A percentile compares a stretch with the other conserved stretches of the same genome.
These are phyloP conservation scores for Baorangia bicolor DNA, from an alignment of 768 basidiomycete genomes.

Conservation along the genomic window DNA sequence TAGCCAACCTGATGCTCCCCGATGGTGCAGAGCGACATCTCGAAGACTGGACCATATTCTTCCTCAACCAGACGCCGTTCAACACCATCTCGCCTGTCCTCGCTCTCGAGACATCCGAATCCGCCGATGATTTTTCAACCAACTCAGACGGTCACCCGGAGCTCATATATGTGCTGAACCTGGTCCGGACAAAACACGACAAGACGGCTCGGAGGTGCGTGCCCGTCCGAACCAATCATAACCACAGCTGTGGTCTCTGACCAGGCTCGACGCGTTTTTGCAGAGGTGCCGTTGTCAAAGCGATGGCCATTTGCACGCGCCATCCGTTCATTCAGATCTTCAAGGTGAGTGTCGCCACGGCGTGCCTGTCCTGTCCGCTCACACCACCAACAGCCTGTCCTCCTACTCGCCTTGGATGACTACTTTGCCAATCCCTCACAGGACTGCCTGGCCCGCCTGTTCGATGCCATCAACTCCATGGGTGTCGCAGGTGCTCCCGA, in stretches of 20 bases:
- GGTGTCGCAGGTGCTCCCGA: conserved; percentile 76
- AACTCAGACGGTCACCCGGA: conserved; percentile 39
- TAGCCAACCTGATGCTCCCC: conserved; percentile 97
- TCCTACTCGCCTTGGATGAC: conserved; percentile 92
- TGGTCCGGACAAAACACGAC: conserved; percentile 91
- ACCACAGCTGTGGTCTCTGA: conserved; percentile 7
- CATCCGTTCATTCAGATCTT: conserved; percentile 96
- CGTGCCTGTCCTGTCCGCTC: background rate
- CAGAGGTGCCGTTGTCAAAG: conserved; percentile 93
- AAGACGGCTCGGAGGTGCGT: conserved; percentile 73
- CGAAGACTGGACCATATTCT: conserved; percentile 99
- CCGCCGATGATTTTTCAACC: conserved; percentile 28
- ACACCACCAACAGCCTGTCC: conserved; percentile 65
- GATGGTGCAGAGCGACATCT: conserved; percentile 94
- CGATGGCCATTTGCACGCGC: conserved; percentile 89
- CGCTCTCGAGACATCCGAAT: conserved; percentile 56
- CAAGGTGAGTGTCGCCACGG: conserved; percentile 54
- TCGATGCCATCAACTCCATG: conserved; percentile 92
- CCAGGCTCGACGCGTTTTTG: conserved; percentile 1
- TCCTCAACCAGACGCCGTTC: conserved; percentile 90
- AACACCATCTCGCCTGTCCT: conserved; percentile 85
- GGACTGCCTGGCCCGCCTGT: conserved; percentile 85
- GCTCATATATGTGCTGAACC: conserved; percentile 83
- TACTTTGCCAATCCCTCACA: conserved; percentile 90
- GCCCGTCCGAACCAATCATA: conserved; percentile 2